These are phyloP conservation scores for Neurospora crassa DNA, from an alignment of 2,329 filamentous ascomycete genomes.

Conservation along the genomic window DNA sequence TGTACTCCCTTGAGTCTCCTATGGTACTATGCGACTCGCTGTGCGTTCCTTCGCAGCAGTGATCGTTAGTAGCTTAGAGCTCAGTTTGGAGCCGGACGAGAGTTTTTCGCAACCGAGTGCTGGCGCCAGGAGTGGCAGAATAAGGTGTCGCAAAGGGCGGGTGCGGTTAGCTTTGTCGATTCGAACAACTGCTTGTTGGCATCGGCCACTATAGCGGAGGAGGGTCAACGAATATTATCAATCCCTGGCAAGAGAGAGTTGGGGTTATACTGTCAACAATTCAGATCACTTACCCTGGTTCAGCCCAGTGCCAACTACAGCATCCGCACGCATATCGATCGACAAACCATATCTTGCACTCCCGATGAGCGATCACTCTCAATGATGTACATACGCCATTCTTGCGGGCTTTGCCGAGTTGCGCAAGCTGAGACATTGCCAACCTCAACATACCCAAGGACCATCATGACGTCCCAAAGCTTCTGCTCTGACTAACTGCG, in stretches of 20 bases:
- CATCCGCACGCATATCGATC: neutral
- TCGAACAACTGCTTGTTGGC: neutral
- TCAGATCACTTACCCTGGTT: neutral
- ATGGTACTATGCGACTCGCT: neutral
- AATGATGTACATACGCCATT: neutral
- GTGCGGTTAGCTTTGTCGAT: neutral
- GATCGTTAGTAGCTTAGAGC: neutral
- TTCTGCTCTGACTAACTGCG: neutral
- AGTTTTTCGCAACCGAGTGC: neutral
- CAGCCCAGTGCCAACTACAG: neutral
- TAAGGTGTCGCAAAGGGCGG: neutral
- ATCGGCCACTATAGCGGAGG: neutral
- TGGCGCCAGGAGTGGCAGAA: neutral
- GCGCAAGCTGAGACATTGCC: neutral
- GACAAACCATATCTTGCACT: neutral
- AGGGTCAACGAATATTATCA: neutral
- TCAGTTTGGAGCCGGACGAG: neutral
- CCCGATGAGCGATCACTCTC: neutral
- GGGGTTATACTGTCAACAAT: neutral
- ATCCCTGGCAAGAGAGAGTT: neutral
- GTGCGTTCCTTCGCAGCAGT: neutral
- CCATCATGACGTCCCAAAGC: neutral
- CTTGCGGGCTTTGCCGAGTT: neutral
- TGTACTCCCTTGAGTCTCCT: neutral
- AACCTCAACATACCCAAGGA: neutral